phyloP scores from a whole-genome alignment of 306 rosid genomes.

The Sicyos edulis region DNA sequence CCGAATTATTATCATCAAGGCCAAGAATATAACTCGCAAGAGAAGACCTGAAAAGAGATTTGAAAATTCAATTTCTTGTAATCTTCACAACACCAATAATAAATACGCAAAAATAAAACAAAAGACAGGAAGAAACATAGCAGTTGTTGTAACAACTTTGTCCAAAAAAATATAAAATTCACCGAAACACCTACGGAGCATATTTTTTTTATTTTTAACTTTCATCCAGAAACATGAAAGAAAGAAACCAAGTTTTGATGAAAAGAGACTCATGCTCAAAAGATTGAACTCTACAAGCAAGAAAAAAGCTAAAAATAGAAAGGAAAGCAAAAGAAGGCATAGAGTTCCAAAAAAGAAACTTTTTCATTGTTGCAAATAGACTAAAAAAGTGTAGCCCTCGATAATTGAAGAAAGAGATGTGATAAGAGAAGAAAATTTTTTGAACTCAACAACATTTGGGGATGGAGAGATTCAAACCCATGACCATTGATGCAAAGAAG shows the following conservation, averaged over 20 bases:
- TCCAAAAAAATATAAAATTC: not conserved
- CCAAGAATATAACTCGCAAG: conserved; percentile 81
- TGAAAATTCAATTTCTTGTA: conserved; percentile 10
- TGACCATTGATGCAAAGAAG: too few species aligned
- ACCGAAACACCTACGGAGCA: not conserved
- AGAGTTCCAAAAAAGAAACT: too few species aligned
- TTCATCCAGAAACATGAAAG: not conserved
- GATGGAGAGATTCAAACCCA: too few species aligned
- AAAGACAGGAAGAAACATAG: conserved; percentile 8
- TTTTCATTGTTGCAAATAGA: too few species aligned
- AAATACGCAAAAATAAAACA: not conserved
- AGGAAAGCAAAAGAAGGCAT: too few species aligned
- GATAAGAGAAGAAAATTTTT: too few species aligned
- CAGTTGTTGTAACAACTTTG: not conserved
- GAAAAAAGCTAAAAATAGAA: too few species aligned
- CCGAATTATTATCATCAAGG: conserved; percentile 54
- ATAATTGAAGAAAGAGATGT: too few species aligned
- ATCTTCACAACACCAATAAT: conserved; percentile 5
- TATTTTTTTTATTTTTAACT: not conserved
- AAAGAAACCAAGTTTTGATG: not conserved
- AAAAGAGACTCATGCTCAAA: too few species aligned
- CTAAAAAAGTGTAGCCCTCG: too few species aligned
- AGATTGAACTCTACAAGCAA: too few species aligned
- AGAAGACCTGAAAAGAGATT: conserved; percentile 58
- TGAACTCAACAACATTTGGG: too few species aligned